Conservation (phyloP, 192 early-diverging fungal genomes). For the Dimargaris verticillata region DNA sequence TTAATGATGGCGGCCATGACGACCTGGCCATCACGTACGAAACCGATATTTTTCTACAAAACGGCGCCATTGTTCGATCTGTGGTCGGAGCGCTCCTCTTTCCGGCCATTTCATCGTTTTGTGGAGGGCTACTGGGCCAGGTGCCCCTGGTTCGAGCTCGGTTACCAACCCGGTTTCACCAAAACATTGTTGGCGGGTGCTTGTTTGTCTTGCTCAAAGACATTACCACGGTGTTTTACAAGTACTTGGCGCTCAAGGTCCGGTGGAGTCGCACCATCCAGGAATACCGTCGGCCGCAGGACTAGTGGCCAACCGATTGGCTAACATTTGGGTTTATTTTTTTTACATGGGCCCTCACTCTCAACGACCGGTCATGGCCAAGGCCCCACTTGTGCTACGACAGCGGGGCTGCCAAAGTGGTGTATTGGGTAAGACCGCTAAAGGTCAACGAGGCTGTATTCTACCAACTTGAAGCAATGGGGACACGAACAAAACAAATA, state of each 20-base stretch:
- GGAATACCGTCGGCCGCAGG: neutral
- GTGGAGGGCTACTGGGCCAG: slow-evolving; percentile 22
- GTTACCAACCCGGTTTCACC: slow-evolving; percentile 26
- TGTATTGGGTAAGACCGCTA: too few relatives aligned
- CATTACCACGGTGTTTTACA: slow-evolving; percentile 24
- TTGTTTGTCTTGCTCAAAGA: slow-evolving; percentile 30
- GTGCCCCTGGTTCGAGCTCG: slow-evolving; percentile 22
- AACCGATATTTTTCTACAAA: slow-evolving; percentile 23
- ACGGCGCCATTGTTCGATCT: slow-evolving; percentile 24
- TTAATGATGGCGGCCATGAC: too few relatives aligned
- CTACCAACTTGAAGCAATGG: too few relatives aligned
- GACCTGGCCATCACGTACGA: slow-evolving; percentile 15
- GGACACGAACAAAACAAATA: too few relatives aligned
- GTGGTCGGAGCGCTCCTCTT: slow-evolving; percentile 33
- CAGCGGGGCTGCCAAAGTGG: too few relatives aligned
- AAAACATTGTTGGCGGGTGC: slow-evolving; percentile 24
- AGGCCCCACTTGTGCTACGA: too few relatives aligned
- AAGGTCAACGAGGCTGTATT: too few relatives aligned
- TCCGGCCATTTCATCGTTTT: slow-evolving; percentile 28
- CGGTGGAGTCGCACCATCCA: neutral
- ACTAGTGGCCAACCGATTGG: too few relatives aligned
- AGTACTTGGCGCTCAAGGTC: slow-evolving; percentile 13
- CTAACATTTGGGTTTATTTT: too few relatives aligned
- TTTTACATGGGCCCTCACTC: too few relatives aligned
- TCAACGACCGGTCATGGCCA: too few relatives aligned